Base-by-base conservation (phyloP, 2,329 filamentous ascomycete species). In the Cryphonectria japonica region DNA sequence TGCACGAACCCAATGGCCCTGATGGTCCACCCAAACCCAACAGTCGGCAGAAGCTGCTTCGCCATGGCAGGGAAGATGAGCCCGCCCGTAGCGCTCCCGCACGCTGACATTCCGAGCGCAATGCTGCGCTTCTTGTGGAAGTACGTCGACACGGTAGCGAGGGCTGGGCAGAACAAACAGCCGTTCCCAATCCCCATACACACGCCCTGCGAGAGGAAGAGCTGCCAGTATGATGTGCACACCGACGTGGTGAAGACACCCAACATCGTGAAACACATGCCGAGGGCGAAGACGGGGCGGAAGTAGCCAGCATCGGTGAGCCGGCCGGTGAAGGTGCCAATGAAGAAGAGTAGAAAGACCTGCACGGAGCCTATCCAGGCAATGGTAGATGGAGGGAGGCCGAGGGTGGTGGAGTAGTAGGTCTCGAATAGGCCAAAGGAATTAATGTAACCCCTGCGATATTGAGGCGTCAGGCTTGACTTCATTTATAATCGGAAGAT, bases 111-210 rank as follows among this genome's bases (percentile, higher is more conserved):
- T 19, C 90, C 91, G 67, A 92, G 85, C 13, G 87, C 90, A 2
- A 92, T 79, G 0, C 86, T 85, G 62, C 88, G 83, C 72, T 83
- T 86, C 61, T 80, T 83, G 69, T 80, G 81, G 76, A 92, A 93
- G 75, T 93, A 93, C 14, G 91, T 90, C 4, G 90, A 87, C 1
- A 93, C 81, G 3, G 91, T 86, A 1, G 91, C 87, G 43, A 93
- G 84, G 59, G 86, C 83, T 0, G 91, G 88, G 64, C 89, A 87
- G 79, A 91, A 93, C 6, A 92, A 79, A 72, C 84, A 88, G 7
- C 90, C 90, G 69, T 86, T 86, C 1, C 88, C 90, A 0, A 90
- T 67, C 1, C 88, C 88, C 73, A 86, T 80, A 68, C 84, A 84
- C 13, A 88, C 71, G 2, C 88, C 88, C 76, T 89, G 88, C 0